A percentile compares a stretch with the other conserved stretches of the same genome.
Conservation (phyloP, 2,329 filamentous ascomycete genomes). For the Didymella arachidicola region DNA sequence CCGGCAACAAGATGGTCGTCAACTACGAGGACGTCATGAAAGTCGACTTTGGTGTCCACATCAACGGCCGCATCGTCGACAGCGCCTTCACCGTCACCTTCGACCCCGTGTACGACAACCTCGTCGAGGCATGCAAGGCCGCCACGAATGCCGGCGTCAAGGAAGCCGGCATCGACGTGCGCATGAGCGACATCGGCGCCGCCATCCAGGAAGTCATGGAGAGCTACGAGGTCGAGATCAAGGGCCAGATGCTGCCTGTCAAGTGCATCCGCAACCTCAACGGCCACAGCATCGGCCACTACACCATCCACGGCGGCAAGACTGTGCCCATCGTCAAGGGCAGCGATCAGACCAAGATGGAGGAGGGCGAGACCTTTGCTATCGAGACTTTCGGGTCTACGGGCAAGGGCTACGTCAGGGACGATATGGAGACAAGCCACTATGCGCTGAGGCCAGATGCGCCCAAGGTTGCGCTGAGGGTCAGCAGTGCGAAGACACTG, state of each 20-base stretch:
- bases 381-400: slow-evolving; percentile 97
- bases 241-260: slow-evolving; percentile 78
- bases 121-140: slow-evolving; percentile 71
- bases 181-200: slow-evolving; percentile 83
- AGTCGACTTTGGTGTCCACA: slow-evolving; percentile 74
- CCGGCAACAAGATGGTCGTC: slow-evolving; percentile 78
- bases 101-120: slow-evolving; percentile 72
- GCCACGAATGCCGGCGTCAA: slow-evolving; percentile 78
- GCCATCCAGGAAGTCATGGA: slow-evolving; percentile 92
- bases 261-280: slow-evolving; percentile 88
- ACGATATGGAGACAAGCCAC: slow-evolving; percentile 87
- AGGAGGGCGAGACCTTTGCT: slow-evolving; percentile 93
- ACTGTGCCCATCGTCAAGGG: slow-evolving; percentile 93
- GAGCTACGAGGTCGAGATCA: slow-evolving; percentile 86
- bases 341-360: slow-evolving; percentile 91
- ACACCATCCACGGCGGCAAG: slow-evolving; percentile 91
- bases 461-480: slow-evolving; percentile 75
- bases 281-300: slow-evolving; percentile 88
- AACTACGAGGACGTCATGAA: slow-evolving; percentile 75
- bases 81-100: slow-evolving; percentile 75
- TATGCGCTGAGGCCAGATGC: slow-evolving; percentile 80
- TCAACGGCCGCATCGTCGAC: slow-evolving; percentile 75
- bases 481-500: slow-evolving; percentile 84
- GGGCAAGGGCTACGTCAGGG: slow-evolving; percentile 84
- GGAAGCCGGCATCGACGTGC: slow-evolving; percentile 91